A percentile compares a stretch with the other conserved stretches of the same genome.
Conservation (phyloP, 176 grass and related monocot genomes). For the Oryza australiensis region DNA sequence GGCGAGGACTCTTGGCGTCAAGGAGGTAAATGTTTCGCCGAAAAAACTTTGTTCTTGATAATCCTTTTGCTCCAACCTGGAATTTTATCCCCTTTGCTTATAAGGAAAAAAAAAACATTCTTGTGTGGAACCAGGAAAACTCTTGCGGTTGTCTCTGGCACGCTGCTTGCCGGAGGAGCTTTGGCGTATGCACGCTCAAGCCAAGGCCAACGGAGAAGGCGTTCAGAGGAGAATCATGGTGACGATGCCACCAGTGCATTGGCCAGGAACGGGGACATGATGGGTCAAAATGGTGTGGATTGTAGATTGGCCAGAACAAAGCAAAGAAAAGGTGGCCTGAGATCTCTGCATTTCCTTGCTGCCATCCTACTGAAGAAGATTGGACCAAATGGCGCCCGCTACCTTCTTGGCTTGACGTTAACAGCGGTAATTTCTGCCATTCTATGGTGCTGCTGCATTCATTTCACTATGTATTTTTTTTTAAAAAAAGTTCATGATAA, state of each 20-base stretch:
- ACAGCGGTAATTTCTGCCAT: constrained; percentile 52
- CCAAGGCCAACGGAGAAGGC: constrained; percentile 33
- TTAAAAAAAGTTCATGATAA: not conserved
- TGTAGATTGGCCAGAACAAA: constrained; percentile 35
- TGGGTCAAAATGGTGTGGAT: constrained; percentile 34
- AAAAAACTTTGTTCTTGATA: not conserved
- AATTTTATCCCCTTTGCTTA: not conserved
- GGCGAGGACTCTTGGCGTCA: constrained; percentile 65
- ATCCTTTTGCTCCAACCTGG: not conserved
- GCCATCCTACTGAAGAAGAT: constrained; percentile 87
- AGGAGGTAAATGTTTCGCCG: constrained; percentile 52
- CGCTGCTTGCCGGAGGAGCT: constrained; percentile 81
- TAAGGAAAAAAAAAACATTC: not conserved
- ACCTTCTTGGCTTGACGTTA: constrained; percentile 65
- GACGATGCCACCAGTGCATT: constrained; percentile 22
- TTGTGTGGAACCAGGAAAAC: constrained; percentile 52
- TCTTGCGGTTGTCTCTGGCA: constrained; percentile 72
- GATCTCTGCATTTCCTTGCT: constrained; percentile 83
- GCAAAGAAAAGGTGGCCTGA: constrained; percentile 52
- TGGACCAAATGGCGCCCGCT: constrained; percentile 60
- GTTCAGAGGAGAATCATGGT: not conserved
- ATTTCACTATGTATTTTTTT: not conserved
- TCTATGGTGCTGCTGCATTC: not conserved
- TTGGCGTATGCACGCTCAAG: constrained; percentile 67
- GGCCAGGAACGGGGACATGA: constrained; percentile 37